phyloP scores from a whole-genome alignment of 768 basidiomycete genomes.

The Clitopilus hobsonii region DNA sequence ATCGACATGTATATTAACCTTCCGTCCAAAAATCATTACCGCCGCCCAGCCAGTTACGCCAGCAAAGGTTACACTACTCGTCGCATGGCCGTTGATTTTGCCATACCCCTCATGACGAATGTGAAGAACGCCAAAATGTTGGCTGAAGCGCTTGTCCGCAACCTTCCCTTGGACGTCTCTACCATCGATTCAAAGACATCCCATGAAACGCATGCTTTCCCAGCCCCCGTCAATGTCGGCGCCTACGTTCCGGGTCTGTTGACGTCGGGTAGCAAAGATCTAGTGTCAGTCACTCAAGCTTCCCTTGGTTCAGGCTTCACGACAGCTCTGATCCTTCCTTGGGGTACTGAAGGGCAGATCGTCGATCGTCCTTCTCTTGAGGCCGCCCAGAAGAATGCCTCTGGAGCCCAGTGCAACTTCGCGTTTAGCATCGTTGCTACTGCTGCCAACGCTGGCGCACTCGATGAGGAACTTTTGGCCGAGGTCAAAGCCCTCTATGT shows the following conservation, averaged over 20 bases:
- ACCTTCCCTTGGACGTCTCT: slow-evolving; percentile 86
- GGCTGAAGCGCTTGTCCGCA: slow-evolving; percentile 87
- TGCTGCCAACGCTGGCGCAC: slow-evolving; percentile 50
- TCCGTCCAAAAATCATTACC: slow-evolving; percentile 96
- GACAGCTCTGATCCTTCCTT: slow-evolving; percentile 72
- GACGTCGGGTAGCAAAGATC: slow-evolving; percentile 48
- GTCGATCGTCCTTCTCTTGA: slow-evolving; percentile 67
- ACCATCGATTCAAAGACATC: slow-evolving; percentile 92
- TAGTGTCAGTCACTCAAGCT: slow-evolving; percentile 69
- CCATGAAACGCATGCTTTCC: slow-evolving; percentile 85
- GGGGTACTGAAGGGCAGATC: slow-evolving; percentile 58
- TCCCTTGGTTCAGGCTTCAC: slow-evolving; percentile 91
- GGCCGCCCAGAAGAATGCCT: slow-evolving; percentile 58
- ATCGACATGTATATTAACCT: slow-evolving; percentile 99
- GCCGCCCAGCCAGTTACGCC: slow-evolving; percentile 93
- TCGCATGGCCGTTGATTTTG: slow-evolving; percentile 98
- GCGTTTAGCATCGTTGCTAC: slow-evolving; percentile 78
- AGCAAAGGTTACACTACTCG: slow-evolving; percentile 97
- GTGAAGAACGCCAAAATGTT: slow-evolving; percentile 98
- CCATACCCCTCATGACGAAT: slow-evolving; percentile 95
- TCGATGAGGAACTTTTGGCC: slow-evolving; percentile 73
- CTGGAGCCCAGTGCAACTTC: slow-evolving; percentile 77
- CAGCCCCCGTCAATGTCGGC: slow-evolving; percentile 85
- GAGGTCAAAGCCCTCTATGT: slow-evolving; percentile 87
- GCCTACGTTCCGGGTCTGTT: slow-evolving; percentile 79